Percentiles rank a stretch among this genome's conserved stretches.
Evolutionary conservation across 2,329 filamentous ascomycete genomes (phyloP).

Genomic region (Xylariaceae sp.): DNA sequence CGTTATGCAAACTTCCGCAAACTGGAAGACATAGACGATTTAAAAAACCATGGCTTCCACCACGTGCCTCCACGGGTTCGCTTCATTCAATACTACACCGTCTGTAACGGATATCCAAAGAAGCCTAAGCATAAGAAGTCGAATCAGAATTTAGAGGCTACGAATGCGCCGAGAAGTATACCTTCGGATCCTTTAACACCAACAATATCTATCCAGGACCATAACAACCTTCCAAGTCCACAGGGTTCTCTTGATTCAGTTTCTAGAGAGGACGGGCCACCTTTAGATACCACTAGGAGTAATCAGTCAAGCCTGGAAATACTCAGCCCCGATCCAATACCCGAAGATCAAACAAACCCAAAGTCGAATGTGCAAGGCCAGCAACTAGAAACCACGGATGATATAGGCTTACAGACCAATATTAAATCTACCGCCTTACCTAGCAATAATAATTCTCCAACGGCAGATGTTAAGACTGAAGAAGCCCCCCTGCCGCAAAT

Average conservation of each 20-base stretch:
- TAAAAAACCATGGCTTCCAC: conserved; percentile 37
- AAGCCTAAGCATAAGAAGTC: conserved; percentile 38
- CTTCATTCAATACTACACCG: conserved; percentile 89
- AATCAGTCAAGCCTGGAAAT: conserved; percentile 30
- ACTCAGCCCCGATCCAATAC: conserved; percentile 32
- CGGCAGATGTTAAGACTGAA: background rate
- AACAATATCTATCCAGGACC: conserved; percentile 49
- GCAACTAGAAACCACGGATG: background rate
- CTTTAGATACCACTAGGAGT: conserved; percentile 8
- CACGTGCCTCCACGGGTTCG: conserved; percentile 60
- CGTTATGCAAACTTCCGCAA: conserved; percentile 71
- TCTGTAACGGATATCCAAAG: conserved; percentile 75
- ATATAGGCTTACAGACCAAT: background rate
- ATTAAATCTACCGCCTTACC: background rate
- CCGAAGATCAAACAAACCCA: conserved; percentile 24
- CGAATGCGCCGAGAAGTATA: conserved; percentile 17
- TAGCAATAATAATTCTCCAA: background rate
- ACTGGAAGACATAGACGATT: conserved; percentile 71
- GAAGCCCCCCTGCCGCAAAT: background rate
- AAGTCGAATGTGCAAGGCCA: background rate
- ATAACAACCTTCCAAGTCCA: conserved; percentile 38
- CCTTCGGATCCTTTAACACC: conserved; percentile 38
- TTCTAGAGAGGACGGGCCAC: conserved; percentile 11
- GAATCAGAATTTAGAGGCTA: conserved; percentile 12
- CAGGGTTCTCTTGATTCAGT: conserved; percentile 15